phyloP scores from a whole-genome alignment of 139 green algal genomes.

The Ettlia oleoabundans region DNA sequence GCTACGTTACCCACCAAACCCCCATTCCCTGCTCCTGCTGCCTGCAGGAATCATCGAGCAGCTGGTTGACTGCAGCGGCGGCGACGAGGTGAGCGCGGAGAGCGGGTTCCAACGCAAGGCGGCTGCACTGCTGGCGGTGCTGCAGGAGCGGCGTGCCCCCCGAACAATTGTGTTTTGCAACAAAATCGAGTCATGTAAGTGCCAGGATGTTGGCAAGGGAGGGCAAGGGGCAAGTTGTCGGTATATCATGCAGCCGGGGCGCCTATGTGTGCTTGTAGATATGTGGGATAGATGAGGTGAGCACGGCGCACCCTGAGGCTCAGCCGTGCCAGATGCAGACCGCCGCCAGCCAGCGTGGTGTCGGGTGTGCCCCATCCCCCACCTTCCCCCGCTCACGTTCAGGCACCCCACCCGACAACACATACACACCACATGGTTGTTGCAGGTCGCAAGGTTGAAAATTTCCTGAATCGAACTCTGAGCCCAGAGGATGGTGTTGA shows the following conservation, averaged over 20 bases:
- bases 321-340: too few species aligned
- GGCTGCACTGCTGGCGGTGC: constrained; percentile 63
- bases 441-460: constrained; percentile 82
- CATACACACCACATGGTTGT: too few species aligned
- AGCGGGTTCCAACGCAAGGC: constrained; percentile 79
- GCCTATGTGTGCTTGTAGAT: too few species aligned
- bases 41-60: constrained; percentile 85
- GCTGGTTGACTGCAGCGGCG: constrained; percentile 94
- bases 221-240: too few species aligned
- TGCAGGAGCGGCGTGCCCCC: constrained; percentile 39
- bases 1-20: too few species aligned
- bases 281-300: too few species aligned
- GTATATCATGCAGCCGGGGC: too few species aligned
- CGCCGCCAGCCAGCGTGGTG: not conserved
- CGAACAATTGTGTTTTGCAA: constrained; percentile 87
- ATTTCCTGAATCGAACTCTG: constrained; percentile 72
- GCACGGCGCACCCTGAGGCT: too few species aligned
- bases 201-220: too few species aligned
- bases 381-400: not conserved
- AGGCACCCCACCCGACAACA: not conserved
- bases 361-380: not conserved
- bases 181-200: constrained; percentile 88
- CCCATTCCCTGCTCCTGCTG: too few species aligned
- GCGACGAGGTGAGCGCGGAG: constrained; percentile 81
- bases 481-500: constrained; percentile 2